Evolutionary conservation across 108 stramenopile species (phyloP).

Genomic region (Stephanodiscus triporus): DNA sequence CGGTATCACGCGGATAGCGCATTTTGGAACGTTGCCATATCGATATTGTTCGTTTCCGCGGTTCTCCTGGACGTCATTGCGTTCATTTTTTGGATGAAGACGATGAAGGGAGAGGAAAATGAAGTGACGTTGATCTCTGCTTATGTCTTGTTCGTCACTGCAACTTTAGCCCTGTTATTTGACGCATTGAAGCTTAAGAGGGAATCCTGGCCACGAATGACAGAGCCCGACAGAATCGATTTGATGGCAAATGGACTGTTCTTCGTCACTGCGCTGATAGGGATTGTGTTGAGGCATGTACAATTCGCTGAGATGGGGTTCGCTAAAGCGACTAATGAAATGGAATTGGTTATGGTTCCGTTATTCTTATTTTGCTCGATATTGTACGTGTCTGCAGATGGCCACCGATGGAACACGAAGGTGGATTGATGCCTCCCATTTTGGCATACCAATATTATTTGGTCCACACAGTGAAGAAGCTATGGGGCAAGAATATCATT

Average conservation of each 20-base stretch:
- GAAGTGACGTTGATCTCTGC: background rate
- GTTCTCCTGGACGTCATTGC: slow-evolving; percentile 14
- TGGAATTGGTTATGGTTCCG: slow-evolving; percentile 10
- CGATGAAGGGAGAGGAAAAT: background rate
- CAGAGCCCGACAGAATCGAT: slow-evolving; percentile 7
- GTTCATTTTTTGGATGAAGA: slow-evolving; percentile 16
- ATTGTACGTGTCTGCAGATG: slow-evolving; percentile 6
- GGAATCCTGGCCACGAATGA: background rate
- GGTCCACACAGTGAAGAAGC: no score
- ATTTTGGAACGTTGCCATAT: slow-evolving; percentile 14
- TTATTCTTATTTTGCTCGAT: background rate
- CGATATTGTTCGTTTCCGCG: slow-evolving; percentile 12
- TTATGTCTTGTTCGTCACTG: slow-evolving; percentile 11
- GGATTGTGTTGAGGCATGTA: slow-evolving; percentile 4
- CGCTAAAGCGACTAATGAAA: background rate
- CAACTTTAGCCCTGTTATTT: slow-evolving; percentile 8
- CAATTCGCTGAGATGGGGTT: background rate
- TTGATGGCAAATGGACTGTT: slow-evolving; percentile 14
- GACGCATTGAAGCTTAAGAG: background rate
- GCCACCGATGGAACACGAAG: background rate
- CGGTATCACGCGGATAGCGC: slow-evolving; percentile 10
- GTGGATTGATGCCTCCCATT: background rate
- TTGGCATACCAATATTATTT: background rate
- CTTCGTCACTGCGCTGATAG: background rate
- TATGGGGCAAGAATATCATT: no score